phyloP scores from a whole-genome alignment of 495 filamentous ascomycete species.

The Aspergillus carlsbadensis region DNA sequence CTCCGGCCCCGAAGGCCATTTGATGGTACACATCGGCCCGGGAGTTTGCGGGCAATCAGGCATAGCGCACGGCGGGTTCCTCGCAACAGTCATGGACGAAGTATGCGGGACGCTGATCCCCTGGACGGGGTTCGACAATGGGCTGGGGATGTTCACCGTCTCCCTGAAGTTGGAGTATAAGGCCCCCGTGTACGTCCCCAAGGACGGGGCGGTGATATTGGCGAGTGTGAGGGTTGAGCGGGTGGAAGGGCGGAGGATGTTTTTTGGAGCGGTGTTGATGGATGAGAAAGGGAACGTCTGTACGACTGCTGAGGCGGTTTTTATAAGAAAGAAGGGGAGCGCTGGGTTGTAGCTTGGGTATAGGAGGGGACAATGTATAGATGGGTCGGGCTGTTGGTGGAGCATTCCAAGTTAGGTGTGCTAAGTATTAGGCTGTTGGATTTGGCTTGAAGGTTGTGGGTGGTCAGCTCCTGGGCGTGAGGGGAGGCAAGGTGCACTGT shows the following conservation, averaged over 20 bases:
- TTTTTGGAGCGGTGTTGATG: conserved; percentile 10
- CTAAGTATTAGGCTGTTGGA: no score
- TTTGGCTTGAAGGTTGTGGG: no score
- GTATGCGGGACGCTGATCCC: conserved; percentile 6
- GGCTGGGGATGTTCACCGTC: conserved; percentile 15
- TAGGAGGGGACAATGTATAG: no score
- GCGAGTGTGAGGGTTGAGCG: conserved; percentile 8
- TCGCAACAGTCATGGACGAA: conserved; percentile 12
- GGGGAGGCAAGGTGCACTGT: no score
- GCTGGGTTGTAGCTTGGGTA: no score
- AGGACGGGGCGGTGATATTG: background rate
- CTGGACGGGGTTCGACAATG: conserved; percentile 3
- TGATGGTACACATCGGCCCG: conserved; percentile 5
- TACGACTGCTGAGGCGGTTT: conserved; percentile 14
- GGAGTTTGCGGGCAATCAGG: conserved; percentile 2
- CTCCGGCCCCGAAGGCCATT: background rate
- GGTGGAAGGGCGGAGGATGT: conserved; percentile 17
- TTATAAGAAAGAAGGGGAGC: conserved; percentile 7
- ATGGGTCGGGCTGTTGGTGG: no score
- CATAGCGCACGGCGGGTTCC: conserved; percentile 14
- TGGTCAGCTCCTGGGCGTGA: no score
- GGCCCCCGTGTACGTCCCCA: conserved; percentile 1
- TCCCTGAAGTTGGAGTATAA: conserved; percentile 6
- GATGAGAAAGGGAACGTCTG: conserved; percentile 8
- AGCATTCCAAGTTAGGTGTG: no score